These are phyloP conservation scores for Alternaria gaisen DNA, from an alignment of 2,329 filamentous ascomycete species.

Conservation along the genomic window DNA sequence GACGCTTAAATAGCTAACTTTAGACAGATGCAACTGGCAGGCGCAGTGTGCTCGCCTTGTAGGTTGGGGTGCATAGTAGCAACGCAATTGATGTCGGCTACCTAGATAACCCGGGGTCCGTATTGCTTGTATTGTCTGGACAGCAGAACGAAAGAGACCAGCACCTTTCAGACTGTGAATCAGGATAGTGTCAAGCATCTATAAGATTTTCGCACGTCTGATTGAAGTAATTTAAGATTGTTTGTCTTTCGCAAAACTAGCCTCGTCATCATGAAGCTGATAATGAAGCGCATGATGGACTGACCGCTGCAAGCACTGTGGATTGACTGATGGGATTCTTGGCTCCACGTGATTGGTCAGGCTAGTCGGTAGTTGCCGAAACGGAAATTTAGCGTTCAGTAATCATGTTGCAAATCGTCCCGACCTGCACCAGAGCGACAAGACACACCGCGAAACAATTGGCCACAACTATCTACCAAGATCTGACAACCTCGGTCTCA, in stretches of 20 bases:
- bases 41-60: not conserved
- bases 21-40: not conserved
- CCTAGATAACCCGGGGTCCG: not conserved
- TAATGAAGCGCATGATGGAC: not conserved
- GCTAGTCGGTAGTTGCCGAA: not conserved
- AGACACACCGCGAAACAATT: conserved; percentile 3
- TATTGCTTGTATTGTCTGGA: not conserved
- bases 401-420: conserved; percentile 1
- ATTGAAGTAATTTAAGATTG: not conserved
- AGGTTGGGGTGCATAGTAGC: not conserved
- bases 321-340: not conserved
- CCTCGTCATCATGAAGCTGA: not conserved
- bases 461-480: not conserved
- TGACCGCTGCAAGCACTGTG: not conserved
- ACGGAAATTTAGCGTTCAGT: conserved; percentile 4
- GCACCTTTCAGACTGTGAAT: not conserved
- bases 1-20: not conserved
- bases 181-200: not conserved
- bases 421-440: conserved; percentile 1
- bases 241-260: not conserved
- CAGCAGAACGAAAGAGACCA: not conserved
- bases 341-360: not conserved
- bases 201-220: not conserved
- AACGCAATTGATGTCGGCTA: not conserved
- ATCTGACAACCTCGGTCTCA: not conserved